phyloP scores from a whole-genome alignment of 1,284 basidiomycete species.

The Butyriboletus appendiculatus region DNA sequence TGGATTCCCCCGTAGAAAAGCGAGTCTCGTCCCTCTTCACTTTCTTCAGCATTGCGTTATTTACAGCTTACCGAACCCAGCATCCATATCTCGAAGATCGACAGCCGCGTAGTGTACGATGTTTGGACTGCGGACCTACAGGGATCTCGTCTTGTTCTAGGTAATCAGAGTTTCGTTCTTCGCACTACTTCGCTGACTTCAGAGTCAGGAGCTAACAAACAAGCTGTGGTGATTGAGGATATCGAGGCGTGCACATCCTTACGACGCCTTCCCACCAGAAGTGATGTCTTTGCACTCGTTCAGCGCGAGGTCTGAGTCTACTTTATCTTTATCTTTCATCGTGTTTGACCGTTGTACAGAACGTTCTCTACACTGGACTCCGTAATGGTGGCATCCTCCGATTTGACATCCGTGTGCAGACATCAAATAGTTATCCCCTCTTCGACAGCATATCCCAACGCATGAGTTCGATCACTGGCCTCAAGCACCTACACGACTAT shows the following conservation, averaged over 20 bases:
- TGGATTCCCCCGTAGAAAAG: slow-evolving; percentile 21
- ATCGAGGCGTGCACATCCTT: slow-evolving; percentile 41
- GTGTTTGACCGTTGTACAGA: slow-evolving; percentile 37
- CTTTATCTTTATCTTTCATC: background rate
- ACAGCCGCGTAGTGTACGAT: slow-evolving; percentile 44
- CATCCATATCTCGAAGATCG: slow-evolving; percentile 22
- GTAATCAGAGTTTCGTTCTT: slow-evolving; percentile 33
- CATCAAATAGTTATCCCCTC: slow-evolving; percentile 39
- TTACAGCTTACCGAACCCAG: slow-evolving; percentile 30
- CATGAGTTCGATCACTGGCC: slow-evolving; percentile 49
- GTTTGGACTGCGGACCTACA: slow-evolving; percentile 56
- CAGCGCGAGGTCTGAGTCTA: slow-evolving; percentile 46
- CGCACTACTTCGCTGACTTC: slow-evolving; percentile 1
- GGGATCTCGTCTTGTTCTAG: slow-evolving; percentile 52
- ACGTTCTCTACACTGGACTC: slow-evolving; percentile 58
- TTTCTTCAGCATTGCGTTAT: slow-evolving; percentile 22
- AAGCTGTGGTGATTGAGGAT: slow-evolving; percentile 53
- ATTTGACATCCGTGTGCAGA: slow-evolving; percentile 57
- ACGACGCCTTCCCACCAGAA: slow-evolving; percentile 47
- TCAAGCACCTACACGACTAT: slow-evolving; percentile 50
- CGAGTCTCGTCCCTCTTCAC: background rate
- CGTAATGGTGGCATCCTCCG: slow-evolving; percentile 59
- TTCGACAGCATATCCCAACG: slow-evolving; percentile 38
- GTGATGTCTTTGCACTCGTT: slow-evolving; percentile 61
- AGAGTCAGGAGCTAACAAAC: slow-evolving; percentile 48